A percentile compares a stretch with the other conserved stretches of the same genome.
Conservation (phyloP, 139 green algal species). For the Micractinium conductrix region DNA sequence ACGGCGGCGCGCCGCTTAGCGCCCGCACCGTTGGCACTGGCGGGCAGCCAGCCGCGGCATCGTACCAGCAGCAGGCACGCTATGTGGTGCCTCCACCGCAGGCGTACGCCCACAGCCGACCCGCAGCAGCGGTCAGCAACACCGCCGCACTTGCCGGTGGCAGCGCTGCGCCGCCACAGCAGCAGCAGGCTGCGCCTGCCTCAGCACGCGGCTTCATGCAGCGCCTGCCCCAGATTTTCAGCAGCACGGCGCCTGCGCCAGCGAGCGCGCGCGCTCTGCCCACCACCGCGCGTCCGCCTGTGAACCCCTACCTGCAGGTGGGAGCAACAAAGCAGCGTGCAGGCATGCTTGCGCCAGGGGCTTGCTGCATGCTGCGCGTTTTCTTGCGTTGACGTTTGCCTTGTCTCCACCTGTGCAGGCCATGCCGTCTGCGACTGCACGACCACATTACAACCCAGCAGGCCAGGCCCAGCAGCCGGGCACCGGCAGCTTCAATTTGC, state of each 20-base stretch:
- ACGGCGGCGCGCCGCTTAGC: too few species aligned
- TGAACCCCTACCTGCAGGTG: slow-evolving; percentile 1
- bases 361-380: not conserved
- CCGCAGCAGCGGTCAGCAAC: not conserved
- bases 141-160: not conserved
- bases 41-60: not conserved
- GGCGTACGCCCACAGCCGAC: not conserved
- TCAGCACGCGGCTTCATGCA: not conserved
- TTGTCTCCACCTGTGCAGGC: not conserved
- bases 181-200: not conserved
- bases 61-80: slow-evolving; percentile 14
- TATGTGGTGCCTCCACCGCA: not conserved
- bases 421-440: not conserved
- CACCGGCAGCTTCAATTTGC: not conserved
- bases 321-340: not conserved
- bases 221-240: slow-evolving; percentile 2
- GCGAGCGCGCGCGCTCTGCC: not conserved
- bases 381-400: not conserved
- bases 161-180: not conserved
- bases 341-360: too few species aligned
- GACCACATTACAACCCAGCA: not conserved
- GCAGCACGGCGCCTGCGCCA: not conserved
- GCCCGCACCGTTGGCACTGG: too few species aligned
- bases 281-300: too few species aligned
- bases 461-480: not conserved